Percentiles rank a stretch among this genome's conserved stretches.
phyloP scores from a whole-genome alignment of 345 rosid genomes.

The Ceriops decandra region DNA sequence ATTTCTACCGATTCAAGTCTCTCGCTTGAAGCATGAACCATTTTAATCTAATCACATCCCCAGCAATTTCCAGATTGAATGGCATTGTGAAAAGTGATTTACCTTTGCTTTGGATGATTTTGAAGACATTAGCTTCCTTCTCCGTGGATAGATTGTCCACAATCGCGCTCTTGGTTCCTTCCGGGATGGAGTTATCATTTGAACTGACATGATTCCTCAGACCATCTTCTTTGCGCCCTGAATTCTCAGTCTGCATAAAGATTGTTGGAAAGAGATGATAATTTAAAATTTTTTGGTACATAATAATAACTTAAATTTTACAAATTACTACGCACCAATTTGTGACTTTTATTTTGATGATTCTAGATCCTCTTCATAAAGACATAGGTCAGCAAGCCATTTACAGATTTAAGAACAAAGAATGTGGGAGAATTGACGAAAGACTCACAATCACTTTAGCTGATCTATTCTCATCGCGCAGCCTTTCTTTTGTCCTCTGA shows the following conservation, averaged over 20 bases:
- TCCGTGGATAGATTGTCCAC: conserved; percentile 24
- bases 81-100: conserved; percentile 5
- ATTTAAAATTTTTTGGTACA: not conserved
- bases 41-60: not conserved
- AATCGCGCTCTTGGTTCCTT: conserved; percentile 13
- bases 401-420: not conserved
- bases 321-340: not conserved
- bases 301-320: not conserved
- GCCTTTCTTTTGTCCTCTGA: conserved; percentile 33
- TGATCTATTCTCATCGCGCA: conserved; percentile 10
- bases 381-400: not conserved
- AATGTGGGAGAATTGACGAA: not conserved
- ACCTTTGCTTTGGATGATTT: conserved; percentile 50
- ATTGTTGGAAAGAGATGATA: not conserved
- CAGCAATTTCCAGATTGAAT: not conserved
- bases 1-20: too few species aligned
- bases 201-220: conserved; percentile 21
- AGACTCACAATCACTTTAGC: conserved; percentile 29
- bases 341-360: too few species aligned
- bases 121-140: conserved; percentile 33
- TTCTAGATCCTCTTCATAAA: not conserved
- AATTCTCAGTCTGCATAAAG: conserved; percentile 41
- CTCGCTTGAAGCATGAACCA: too few species aligned
- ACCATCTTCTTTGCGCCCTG: conserved; percentile 34
- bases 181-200: conserved; percentile 15